These are phyloP conservation scores for Scutellaria galericulata DNA, from an alignment of 257 asterid species.

Conservation along the genomic window DNA sequence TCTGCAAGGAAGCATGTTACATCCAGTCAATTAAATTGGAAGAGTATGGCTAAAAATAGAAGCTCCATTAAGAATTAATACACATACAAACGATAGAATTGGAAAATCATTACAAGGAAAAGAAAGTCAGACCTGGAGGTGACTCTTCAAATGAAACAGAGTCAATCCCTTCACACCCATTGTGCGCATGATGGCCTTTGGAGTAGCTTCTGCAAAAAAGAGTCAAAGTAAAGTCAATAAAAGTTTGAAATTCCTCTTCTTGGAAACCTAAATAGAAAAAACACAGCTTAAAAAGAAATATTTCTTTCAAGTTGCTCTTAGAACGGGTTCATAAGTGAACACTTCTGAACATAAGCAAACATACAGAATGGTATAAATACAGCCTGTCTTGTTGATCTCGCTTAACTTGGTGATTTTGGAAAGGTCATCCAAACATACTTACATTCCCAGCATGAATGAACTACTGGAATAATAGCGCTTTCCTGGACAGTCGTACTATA, in stretches of 20 bases:
- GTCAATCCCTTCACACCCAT: conserved; percentile 95
- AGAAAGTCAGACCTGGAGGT: conserved; percentile 66
- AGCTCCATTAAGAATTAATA: conserved; percentile 19
- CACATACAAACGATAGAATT: conserved; percentile 11
- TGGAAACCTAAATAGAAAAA: not conserved
- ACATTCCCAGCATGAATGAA: not conserved
- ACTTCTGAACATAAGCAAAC: not conserved
- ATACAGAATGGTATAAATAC: not conserved
- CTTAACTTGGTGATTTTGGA: not conserved
- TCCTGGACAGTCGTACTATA: not conserved
- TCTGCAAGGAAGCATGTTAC: conserved; percentile 53
- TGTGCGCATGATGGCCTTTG: conserved; percentile 83
- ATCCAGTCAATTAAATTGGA: conserved; percentile 30
- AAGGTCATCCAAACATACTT: not conserved
- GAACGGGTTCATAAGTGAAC: conserved; percentile 11
- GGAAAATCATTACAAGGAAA: conserved; percentile 27
- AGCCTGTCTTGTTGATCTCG: not conserved
- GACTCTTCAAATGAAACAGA: conserved; percentile 84
- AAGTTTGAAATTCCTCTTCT: not conserved
- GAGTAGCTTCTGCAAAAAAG: conserved; percentile 80
- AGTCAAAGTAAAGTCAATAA: conserved; percentile 20
- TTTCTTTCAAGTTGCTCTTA: conserved; percentile 9
- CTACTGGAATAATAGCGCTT: conserved; percentile 4
- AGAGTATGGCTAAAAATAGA: conserved; percentile 3
- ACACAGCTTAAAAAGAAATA: conserved; percentile 1